Evolutionary conservation across 108 stramenopile genomes (phyloP), one percentile per base, ranked within the genome.

Genomic region (Cyclotella choctawhatcheeana): DNA sequence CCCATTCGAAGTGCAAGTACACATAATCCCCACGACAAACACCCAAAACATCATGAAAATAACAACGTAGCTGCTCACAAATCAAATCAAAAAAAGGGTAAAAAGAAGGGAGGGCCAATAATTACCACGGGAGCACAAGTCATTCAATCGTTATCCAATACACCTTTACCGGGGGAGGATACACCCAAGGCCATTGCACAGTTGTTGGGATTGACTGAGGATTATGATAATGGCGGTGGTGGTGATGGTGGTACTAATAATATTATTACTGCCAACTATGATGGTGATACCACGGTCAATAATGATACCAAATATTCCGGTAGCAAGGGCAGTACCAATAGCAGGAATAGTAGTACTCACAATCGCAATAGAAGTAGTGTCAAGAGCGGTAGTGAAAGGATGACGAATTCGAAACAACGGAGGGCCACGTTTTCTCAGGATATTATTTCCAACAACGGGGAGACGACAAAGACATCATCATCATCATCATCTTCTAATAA

Each of bases 111-210:
- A n/a, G n/a, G n/a, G n/a, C n/a, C n/a, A n/a, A n/a, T n/a, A n/a
- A n/a, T n/a, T n/a, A n/a, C n/a, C n/a, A n/a, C n/a, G n/a, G n/a
- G n/a, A n/a, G n/a, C n/a, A n/a, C n/a, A n/a, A n/a, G n/a, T n/a
- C n/a, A n/a, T n/a, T n/a, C n/a, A n/a, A n/a, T n/a, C n/a, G n/a
- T n/a, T n/a, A n/a, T n/a, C n/a, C n/a, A n/a, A n/a, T n/a, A n/a
- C n/a, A n/a, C n/a, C n/a, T n/a, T n/a, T n/a, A n/a, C n/a, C n/a
- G n/a, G n/a, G n/a, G n/a, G 18, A 20, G 48, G 18, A 20, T 50
- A 8, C 48, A 50, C 4, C 48, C 48, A 52, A 1, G 37, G 37
- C 55, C 29, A 56, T 56, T 56, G 55, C 55, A 4, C 55, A 56
- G n/a, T n/a, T 56, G 29, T 30, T 56, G 27, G 55, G 55, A 12